phyloP scores from a whole-genome alignment of 371 early-diverging fungal genomes.

The Mucor lusitanicus region DNA sequence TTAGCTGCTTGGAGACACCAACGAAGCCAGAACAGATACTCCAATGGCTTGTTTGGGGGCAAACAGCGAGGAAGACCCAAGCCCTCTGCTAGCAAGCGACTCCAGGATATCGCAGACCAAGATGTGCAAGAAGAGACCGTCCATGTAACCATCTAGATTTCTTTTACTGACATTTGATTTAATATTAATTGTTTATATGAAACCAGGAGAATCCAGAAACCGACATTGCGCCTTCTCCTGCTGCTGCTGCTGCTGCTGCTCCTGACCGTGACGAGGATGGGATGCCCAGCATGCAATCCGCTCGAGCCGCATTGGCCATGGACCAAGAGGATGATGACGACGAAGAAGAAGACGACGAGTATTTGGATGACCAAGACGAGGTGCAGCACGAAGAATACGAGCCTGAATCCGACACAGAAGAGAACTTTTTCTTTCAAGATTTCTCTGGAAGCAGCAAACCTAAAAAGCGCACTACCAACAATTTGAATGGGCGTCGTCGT shows the following conservation, averaged over 20 bases:
- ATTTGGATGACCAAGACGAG: not conserved
- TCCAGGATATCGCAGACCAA: not conserved
- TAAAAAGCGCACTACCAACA: slow-evolving; percentile 1
- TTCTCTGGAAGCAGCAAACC: slow-evolving; percentile 23
- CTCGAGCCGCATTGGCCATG: not conserved
- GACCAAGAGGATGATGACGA: not conserved
- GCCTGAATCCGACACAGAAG: slow-evolving; percentile 31
- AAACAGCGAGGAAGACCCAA: slow-evolving; percentile 34
- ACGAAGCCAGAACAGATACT: slow-evolving; percentile 30
- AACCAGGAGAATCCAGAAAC: not conserved
- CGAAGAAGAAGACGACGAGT: not conserved
- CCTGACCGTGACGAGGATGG: too few relatives aligned
- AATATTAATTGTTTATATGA: not conserved
- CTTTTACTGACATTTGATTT: not conserved
- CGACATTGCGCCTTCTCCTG: not conserved
- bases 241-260: too few relatives aligned
- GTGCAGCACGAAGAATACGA: slow-evolving; percentile 23
- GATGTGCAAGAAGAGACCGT: not conserved
- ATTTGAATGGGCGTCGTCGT: slow-evolving; percentile 3
- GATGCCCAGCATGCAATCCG: not conserved
- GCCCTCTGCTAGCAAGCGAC: not conserved
- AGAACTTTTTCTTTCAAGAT: slow-evolving; percentile 43
- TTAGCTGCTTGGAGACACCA: slow-evolving; percentile 34
- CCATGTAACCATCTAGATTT: not conserved
- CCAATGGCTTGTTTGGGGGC: slow-evolving; percentile 38